Evolutionary conservation across 371 early-diverging fungal species (phyloP).

Genomic region (Mucor ambiguus): DNA sequence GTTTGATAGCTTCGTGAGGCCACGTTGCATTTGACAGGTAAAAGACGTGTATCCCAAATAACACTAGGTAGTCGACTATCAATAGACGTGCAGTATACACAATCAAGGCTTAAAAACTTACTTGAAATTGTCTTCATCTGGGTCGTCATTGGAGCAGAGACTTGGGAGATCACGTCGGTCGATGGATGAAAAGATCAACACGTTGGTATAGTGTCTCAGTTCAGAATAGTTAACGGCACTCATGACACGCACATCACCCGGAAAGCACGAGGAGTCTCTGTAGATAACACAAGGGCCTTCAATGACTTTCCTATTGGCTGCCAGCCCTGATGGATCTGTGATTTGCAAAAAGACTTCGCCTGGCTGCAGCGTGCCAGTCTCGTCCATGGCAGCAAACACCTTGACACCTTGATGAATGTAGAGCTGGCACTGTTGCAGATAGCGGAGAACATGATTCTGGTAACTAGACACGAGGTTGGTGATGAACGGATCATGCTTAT

Average conservation of each 20-base stretch:
- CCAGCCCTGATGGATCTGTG: neutral
- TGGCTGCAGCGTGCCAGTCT: constrained; percentile 61
- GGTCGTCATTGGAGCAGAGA: constrained; percentile 76
- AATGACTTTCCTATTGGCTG: constrained; percentile 25
- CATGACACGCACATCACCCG: constrained; percentile 75
- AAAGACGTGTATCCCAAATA: constrained; percentile 67
- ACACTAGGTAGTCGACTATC: constrained; percentile 32
- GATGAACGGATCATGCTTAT: constrained; percentile 54
- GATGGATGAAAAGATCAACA: constrained; percentile 75
- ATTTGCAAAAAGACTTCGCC: constrained; percentile 67
- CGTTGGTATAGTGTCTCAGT: constrained; percentile 65
- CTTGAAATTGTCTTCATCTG: constrained; percentile 77
- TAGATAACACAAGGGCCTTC: constrained; percentile 56
- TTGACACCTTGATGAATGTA: constrained; percentile 57
- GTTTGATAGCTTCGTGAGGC: neutral
- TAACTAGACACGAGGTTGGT: constrained; percentile 51
- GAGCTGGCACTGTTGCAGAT: constrained; percentile 61
- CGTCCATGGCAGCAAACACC: constrained; percentile 79
- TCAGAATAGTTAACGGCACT: constrained; percentile 60
- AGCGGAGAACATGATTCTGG: constrained; percentile 49
- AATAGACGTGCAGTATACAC: neutral
- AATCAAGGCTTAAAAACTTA: no score
- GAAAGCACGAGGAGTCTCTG: constrained; percentile 74
- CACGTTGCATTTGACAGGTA: constrained; percentile 29
- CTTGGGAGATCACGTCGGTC: constrained; percentile 72